These are phyloP conservation scores for Rhizoctonia solani DNA, from an alignment of 1,284 basidiomycete genomes.

Conservation along the genomic window DNA sequence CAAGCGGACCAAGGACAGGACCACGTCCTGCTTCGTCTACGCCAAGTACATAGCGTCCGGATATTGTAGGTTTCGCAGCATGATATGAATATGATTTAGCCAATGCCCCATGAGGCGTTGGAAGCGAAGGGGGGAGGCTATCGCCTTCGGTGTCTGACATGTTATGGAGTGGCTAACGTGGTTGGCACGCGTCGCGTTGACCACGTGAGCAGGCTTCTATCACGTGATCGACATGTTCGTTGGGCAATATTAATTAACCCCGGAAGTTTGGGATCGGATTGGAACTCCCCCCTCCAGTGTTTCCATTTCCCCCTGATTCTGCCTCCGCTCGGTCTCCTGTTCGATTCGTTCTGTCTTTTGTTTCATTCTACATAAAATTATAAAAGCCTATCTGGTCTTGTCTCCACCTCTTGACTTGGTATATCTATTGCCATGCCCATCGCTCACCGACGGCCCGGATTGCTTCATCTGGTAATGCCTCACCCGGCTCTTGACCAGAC, in stretches of 20 bases:
- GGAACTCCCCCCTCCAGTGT: constrained; percentile 31
- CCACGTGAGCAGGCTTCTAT: constrained; percentile 3
- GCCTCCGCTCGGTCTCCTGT: constrained; percentile 27
- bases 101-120: constrained; percentile 60
- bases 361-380: constrained; percentile 9
- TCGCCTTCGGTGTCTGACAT: constrained; percentile 11
- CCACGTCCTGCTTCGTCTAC: constrained; percentile 98
- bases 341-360: no score
- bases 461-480: constrained; percentile 58
- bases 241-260: constrained; percentile 12
- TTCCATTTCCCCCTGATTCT: constrained; percentile 31
- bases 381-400: constrained; percentile 9
- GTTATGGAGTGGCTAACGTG: constrained; percentile 7
- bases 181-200: constrained; percentile 18
- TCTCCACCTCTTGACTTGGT: not conserved
- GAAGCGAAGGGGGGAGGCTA: constrained; percentile 53
- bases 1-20: constrained; percentile 90
- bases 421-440: constrained; percentile 33
- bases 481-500: constrained; percentile 53
- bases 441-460: constrained; percentile 33
- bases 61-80: constrained; percentile 65
- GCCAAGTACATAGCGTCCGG: constrained; percentile 83
- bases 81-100: constrained; percentile 82
- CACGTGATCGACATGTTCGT: constrained; percentile 17
- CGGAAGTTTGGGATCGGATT: not conserved